phyloP scores from a whole-genome alignment of 768 basidiomycete genomes.

The Kockovaella imperatae region DNA sequence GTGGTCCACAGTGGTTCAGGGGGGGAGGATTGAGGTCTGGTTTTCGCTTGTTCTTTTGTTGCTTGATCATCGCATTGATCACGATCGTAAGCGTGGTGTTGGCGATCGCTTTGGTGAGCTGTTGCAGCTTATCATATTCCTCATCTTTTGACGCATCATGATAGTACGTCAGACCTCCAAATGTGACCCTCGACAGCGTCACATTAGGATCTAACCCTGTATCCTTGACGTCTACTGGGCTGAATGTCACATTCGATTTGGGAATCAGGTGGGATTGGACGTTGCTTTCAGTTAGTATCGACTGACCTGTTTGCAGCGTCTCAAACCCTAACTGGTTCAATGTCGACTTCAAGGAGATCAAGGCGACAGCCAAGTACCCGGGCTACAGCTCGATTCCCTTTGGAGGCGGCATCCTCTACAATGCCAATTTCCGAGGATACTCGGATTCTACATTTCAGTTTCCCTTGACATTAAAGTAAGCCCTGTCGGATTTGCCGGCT shows the following conservation, averaged over 20 bases:
- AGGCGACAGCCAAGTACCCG: conserved; percentile 31
- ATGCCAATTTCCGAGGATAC: conserved; percentile 40
- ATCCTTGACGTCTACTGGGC: conserved; percentile 22
- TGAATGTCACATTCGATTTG: conserved; percentile 35
- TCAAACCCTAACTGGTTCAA: conserved; percentile 45
- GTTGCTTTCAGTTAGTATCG: not conserved
- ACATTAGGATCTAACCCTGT: conserved; percentile 32
- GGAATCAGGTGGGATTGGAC: conserved; percentile 24
- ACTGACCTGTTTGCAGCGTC: conserved; percentile 11
- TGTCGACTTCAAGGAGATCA: conserved; percentile 38
- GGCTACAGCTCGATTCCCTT: conserved; percentile 26
- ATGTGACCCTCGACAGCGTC: conserved; percentile 33
- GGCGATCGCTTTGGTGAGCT: conserved; percentile 35
- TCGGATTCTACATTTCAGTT: conserved; percentile 37
- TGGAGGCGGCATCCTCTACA: conserved; percentile 39
- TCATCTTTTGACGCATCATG: too few relatives aligned
- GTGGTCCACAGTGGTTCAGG: conserved; percentile 42
- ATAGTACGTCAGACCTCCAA: conserved; percentile 43
- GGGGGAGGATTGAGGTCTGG: conserved; percentile 36
- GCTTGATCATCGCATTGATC: conserved; percentile 29
- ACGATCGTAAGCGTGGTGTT: conserved; percentile 36
- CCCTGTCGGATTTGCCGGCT: not conserved
- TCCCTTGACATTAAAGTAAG: conserved; percentile 41
- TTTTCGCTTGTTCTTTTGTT: conserved; percentile 38
- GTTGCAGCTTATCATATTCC: not conserved